These are phyloP conservation scores for Phaeosphaeriaceae sp. DNA, from an alignment of 2,329 filamentous ascomycete species.

Conservation along the genomic window DNA sequence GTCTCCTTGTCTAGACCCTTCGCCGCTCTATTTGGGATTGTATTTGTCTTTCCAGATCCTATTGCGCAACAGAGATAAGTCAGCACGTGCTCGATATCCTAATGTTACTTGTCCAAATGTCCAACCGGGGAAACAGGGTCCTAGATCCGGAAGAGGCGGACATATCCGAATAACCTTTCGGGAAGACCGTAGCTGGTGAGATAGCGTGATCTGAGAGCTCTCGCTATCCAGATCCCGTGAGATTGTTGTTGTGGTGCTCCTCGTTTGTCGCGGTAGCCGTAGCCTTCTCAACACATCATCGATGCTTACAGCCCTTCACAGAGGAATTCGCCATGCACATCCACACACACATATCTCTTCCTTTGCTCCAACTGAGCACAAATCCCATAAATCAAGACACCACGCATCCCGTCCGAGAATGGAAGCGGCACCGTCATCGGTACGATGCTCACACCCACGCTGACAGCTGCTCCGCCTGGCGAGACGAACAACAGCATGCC, in stretches of 20 bases:
- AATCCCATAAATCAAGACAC: background rate
- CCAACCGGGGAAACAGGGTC: background rate
- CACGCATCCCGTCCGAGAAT: background rate
- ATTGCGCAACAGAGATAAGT: slow-evolving; percentile 22
- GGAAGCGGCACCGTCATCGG: slow-evolving; percentile 19
- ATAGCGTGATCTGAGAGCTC: background rate
- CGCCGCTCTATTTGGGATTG: slow-evolving; percentile 57
- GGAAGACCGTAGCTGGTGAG: background rate
- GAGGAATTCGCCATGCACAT: background rate
- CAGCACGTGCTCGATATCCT: slow-evolving; percentile 33
- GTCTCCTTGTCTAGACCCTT: background rate
- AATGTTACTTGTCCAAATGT: slow-evolving; percentile 6
- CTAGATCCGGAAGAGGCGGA: background rate
- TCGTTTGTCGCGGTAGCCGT: background rate
- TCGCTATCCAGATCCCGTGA: background rate
- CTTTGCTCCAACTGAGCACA: background rate
- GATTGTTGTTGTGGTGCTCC: background rate
- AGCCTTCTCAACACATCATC: background rate
- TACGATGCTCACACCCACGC: slow-evolving; percentile 16
- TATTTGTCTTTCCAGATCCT: slow-evolving; percentile 99
- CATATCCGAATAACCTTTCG: background rate
- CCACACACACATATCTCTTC: background rate
- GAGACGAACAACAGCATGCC: slow-evolving; percentile 42
- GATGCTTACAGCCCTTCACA: background rate
- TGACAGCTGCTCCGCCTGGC: slow-evolving; percentile 13